A percentile compares a stretch with the other conserved stretches of the same genome.
phyloP scores from a whole-genome alignment of 352 stramenopile genomes.

The Pythium volutum region DNA sequence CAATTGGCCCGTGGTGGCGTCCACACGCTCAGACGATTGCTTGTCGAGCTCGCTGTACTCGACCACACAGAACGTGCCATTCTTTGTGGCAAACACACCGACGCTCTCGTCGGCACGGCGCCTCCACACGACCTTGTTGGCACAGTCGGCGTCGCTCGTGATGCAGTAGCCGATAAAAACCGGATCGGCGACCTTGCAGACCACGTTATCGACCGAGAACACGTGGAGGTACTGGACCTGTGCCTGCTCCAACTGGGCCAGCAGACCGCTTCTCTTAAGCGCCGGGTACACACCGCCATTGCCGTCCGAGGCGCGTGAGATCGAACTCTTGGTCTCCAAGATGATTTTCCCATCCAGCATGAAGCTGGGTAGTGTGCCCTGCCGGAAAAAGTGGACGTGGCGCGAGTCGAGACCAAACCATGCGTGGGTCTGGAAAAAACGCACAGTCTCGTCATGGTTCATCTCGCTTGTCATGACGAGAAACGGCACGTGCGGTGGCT shows the following conservation, averaged over 20 bases:
- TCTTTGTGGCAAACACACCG: slow-evolving; percentile 82
- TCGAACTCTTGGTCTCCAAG: slow-evolving; percentile 75
- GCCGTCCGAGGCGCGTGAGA: slow-evolving; percentile 94
- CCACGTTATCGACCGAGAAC: slow-evolving; percentile 97
- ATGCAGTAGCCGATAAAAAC: slow-evolving; percentile 97
- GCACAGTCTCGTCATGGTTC: slow-evolving; percentile 93
- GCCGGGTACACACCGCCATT: slow-evolving; percentile 97
- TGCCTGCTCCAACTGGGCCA: slow-evolving; percentile 77
- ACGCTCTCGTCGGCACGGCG: slow-evolving; percentile 90
- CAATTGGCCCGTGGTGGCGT: slow-evolving; percentile 76
- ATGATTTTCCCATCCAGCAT: slow-evolving; percentile 95
- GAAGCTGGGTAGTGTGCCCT: slow-evolving; percentile 97
- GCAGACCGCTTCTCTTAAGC: slow-evolving; percentile 82
- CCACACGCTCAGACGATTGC: slow-evolving; percentile 53
- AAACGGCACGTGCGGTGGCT: slow-evolving; percentile 49
- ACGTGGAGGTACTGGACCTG: slow-evolving; percentile 95
- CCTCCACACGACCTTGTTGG: slow-evolving; percentile 98
- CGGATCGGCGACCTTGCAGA: slow-evolving; percentile 95
- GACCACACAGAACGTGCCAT: slow-evolving; percentile 89
- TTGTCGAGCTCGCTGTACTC: slow-evolving; percentile 97
- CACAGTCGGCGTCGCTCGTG: slow-evolving; percentile 89
- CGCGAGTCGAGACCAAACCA: slow-evolving; percentile 90
- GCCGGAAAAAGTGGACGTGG: slow-evolving; percentile 96
- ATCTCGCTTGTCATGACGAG: slow-evolving; percentile 98
- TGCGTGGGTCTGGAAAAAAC: slow-evolving; percentile 88